Percentiles rank a stretch among this genome's conserved stretches.
These are phyloP conservation scores for Sporothrix brasiliensis DNA, from an alignment of 2,329 filamentous ascomycete species.

Conservation along the genomic window DNA sequence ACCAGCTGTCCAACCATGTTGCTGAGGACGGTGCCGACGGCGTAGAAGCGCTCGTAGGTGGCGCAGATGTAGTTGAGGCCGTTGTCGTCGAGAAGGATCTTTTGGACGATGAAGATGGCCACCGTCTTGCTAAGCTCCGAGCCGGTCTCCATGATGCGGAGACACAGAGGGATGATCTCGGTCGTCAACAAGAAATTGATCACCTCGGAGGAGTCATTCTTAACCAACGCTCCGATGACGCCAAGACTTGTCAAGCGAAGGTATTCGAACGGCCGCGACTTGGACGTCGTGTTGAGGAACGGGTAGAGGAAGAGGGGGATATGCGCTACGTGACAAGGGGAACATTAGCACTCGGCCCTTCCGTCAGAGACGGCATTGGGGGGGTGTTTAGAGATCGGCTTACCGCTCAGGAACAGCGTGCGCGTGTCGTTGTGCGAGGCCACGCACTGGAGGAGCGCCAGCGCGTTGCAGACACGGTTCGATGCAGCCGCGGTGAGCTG, in stretches of 20 bases:
- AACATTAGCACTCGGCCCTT: not conserved
- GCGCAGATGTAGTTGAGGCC: slow-evolving; percentile 98
- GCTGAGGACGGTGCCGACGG: slow-evolving; percentile 93
- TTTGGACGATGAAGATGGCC: slow-evolving; percentile 99
- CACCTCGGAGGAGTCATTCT: slow-evolving; percentile 97
- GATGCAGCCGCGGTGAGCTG: slow-evolving; percentile 97
- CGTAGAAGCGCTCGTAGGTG: slow-evolving; percentile 97
- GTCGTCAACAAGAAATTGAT: slow-evolving; percentile 99
- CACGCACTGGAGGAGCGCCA: slow-evolving; percentile 94
- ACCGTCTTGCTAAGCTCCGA: slow-evolving; percentile 98
- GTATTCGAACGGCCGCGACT: slow-evolving; percentile 96
- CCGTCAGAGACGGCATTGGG: not conserved
- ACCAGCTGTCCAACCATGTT: slow-evolving; percentile 99
- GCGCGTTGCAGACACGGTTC: slow-evolving; percentile 95
- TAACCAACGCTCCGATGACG: slow-evolving; percentile 94
- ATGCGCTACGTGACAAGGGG: slow-evolving; percentile 64
- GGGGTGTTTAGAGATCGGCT: slow-evolving; percentile 34
- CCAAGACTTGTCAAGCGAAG: slow-evolving; percentile 92
- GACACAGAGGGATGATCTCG: slow-evolving; percentile 95
- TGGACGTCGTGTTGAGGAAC: slow-evolving; percentile 97
- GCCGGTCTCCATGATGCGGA: slow-evolving; percentile 98
- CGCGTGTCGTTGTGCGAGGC: slow-evolving; percentile 96
- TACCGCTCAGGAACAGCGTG: slow-evolving; percentile 90
- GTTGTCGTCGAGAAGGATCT: slow-evolving; percentile 95
- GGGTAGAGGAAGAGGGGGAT: slow-evolving; percentile 97